Evolutionary conservation across 352 stramenopile species (phyloP).

Genomic region (Phytophthora parvispora): DNA sequence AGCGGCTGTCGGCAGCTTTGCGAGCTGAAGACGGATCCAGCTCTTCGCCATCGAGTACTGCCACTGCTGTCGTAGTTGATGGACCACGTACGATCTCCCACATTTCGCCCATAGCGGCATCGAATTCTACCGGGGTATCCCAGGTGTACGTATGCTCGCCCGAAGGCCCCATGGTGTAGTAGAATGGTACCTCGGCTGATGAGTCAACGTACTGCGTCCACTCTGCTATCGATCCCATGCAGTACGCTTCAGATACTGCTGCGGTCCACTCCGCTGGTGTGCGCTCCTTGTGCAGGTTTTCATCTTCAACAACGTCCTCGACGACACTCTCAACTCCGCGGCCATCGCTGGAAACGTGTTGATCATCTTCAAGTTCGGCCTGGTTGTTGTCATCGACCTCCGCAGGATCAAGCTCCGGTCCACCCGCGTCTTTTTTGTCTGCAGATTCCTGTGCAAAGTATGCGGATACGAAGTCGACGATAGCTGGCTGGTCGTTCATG

Average conservation of each 20-base stretch:
- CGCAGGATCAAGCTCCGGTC: conserved; percentile 10
- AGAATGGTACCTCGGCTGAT: conserved; percentile 62
- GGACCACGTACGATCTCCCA: conserved; percentile 70
- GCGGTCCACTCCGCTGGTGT: conserved; percentile 58
- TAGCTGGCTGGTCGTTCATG: conserved; percentile 64
- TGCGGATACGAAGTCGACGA: conserved; percentile 71
- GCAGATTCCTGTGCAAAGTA: conserved; percentile 69
- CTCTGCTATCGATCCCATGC: conserved; percentile 70
- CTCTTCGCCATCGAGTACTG: conserved; percentile 5
- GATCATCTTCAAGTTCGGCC: conserved; percentile 8
- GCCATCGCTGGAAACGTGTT: not conserved
- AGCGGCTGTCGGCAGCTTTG: conserved; percentile 21
- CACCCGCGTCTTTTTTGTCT: conserved; percentile 9
- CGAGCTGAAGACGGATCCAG: conserved; percentile 3
- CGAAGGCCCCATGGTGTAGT: conserved; percentile 26
- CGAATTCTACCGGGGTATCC: conserved; percentile 77
- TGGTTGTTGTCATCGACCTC: conserved; percentile 14
- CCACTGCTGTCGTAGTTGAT: conserved; percentile 1
- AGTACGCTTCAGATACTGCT: conserved; percentile 46
- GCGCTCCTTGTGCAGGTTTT: conserved; percentile 21
- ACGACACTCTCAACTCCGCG: not conserved
- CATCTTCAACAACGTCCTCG: conserved; percentile 20
- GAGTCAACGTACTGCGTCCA: conserved; percentile 85
- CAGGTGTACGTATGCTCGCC: conserved; percentile 49
- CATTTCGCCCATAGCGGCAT: conserved; percentile 61